Conservation (phyloP, 805 yeast genomes). For the Diddensiella transvaalensis region DNA sequence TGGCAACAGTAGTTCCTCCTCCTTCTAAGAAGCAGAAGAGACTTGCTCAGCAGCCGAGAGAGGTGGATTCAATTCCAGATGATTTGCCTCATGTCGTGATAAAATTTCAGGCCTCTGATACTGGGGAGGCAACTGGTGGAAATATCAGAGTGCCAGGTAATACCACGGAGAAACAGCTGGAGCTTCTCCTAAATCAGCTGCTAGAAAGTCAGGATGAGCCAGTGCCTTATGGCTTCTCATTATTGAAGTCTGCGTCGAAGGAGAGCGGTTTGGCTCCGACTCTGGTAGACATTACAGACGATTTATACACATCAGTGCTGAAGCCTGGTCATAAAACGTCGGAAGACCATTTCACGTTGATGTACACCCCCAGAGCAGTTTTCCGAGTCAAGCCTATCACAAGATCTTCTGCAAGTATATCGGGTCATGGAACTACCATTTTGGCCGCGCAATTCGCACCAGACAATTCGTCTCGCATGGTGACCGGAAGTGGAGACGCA, state of each 20-base stretch:
- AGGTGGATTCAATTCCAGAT: slow-evolving; percentile 61
- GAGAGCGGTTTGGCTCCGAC: slow-evolving; percentile 27
- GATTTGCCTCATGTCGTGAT: slow-evolving; percentile 85
- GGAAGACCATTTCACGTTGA: slow-evolving; percentile 87
- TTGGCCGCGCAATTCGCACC: slow-evolving; percentile 94
- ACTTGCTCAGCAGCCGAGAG: slow-evolving; percentile 77
- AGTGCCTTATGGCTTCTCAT: slow-evolving; percentile 82
- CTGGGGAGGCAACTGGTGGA: slow-evolving; percentile 83
- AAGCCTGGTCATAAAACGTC: slow-evolving; percentile 86
- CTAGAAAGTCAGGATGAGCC: slow-evolving; percentile 59
- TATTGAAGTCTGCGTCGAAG: slow-evolving; percentile 38
- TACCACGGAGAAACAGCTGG: slow-evolving; percentile 79
- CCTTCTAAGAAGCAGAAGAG: slow-evolving; percentile 84
- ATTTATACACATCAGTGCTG: slow-evolving; percentile 73
- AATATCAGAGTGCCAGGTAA: slow-evolving; percentile 89
- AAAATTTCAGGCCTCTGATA: slow-evolving; percentile 87
- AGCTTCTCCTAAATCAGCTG: slow-evolving; percentile 78
- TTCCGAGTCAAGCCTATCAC: slow-evolving; percentile 91
- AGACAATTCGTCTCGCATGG: slow-evolving; percentile 75
- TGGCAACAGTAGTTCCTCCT: slow-evolving; percentile 95
- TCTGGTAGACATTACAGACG: slow-evolving; percentile 70
- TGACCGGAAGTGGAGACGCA: slow-evolving; percentile 93
- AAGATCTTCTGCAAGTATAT: slow-evolving; percentile 83
- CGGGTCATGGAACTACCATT: slow-evolving; percentile 94
- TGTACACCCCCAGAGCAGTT: slow-evolving; percentile 91